Percentiles rank a stretch among this genome's conserved stretches.
Conservation (phyloP, 2,329 filamentous ascomycete species). For the Sclerotinia glacialis region DNA sequence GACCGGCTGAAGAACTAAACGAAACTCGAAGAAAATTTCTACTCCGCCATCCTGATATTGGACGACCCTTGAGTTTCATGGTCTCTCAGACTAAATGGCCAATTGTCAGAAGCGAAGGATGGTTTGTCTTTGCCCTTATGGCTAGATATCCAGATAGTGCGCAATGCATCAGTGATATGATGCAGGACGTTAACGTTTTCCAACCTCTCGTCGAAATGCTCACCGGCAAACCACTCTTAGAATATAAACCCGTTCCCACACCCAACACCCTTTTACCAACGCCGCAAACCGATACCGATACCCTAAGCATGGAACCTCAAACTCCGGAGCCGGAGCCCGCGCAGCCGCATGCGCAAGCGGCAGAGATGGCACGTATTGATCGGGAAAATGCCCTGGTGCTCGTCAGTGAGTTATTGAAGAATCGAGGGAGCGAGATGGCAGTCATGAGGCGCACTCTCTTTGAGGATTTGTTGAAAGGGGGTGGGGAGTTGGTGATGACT, state of each 20-base stretch:
- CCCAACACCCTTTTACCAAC: constrained; percentile 1
- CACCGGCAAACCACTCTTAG: constrained; percentile 44
- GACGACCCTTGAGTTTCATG: constrained; percentile 48
- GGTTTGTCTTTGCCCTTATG: constrained; percentile 63
- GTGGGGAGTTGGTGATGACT: constrained; percentile 41
- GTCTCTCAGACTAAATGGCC: constrained; percentile 58
- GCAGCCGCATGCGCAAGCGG: constrained; percentile 35
- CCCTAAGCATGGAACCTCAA: neutral
- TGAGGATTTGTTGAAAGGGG: constrained; percentile 50
- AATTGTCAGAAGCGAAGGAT: constrained; percentile 56
- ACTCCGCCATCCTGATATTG: constrained; percentile 36
- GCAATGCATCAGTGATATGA: constrained; percentile 44
- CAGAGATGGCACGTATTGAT: constrained; percentile 51
- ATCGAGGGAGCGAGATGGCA: constrained; percentile 44
- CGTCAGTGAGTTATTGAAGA: constrained; percentile 53
- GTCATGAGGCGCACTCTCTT: constrained; percentile 44
- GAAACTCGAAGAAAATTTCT: constrained; percentile 40
- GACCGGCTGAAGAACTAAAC: constrained; percentile 39
- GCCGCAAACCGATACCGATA: neutral
- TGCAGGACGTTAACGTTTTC: constrained; percentile 46
- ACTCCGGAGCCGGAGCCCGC: constrained; percentile 24
- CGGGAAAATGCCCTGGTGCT: constrained; percentile 61
- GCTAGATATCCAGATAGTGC: constrained; percentile 52
- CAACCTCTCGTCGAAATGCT: constrained; percentile 48
- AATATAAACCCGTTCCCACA: constrained; percentile 22